Base-by-base conservation (phyloP, 164 flowering plant genomes). In the Berberis thunbergii region DNA sequence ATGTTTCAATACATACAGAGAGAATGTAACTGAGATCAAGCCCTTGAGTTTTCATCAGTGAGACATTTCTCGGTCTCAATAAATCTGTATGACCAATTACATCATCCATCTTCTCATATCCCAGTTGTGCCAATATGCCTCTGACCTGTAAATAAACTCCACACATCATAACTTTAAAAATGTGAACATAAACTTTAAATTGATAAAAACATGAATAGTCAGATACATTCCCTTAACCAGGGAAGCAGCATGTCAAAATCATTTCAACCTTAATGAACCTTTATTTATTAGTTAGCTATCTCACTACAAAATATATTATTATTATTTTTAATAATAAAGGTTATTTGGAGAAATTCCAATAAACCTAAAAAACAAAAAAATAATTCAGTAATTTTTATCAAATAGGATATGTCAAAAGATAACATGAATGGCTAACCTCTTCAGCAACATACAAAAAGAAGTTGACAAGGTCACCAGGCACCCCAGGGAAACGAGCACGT, bases 391-490 rank as follows among this genome's bases (percentile, higher is more conserved):
- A 26, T 26, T 26, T 26, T 26, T 26, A 26, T 26, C 26, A 26
- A 26, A 26, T 26, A 26, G 26, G 26, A 26, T 26, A 13, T 44
- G 42, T 11, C 57, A 61, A 40, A 41, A 69, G 44, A 58, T 45
- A 26, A n/a, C 1, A 41, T 45, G 66, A 70, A 44, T 66, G 42
- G 11, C 41, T 78, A 77, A 94, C 97, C 99, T 94, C 99, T 75
- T 94, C 99, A 54, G 99, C 99, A 60, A 91, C 96, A 76, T 89
- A 94, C 38, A 91, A 68, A 71, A 94, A 94, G 84, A 59, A 94
- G 81, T 94, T 94, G 69, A 91, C 99, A 66, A 94, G 96, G 83
- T 94, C 99, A 59, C 96, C 97, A 65, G 99, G 99, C 43, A 94
- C 96, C 65, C 99, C 99, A 75, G 99, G 96, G 79, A 94, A 94